A percentile compares a stretch with the other conserved stretches of the same genome.
phyloP scores from a whole-genome alignment of 2,329 filamentous ascomycete species.

The Phialemonium atrogriseum region DNA sequence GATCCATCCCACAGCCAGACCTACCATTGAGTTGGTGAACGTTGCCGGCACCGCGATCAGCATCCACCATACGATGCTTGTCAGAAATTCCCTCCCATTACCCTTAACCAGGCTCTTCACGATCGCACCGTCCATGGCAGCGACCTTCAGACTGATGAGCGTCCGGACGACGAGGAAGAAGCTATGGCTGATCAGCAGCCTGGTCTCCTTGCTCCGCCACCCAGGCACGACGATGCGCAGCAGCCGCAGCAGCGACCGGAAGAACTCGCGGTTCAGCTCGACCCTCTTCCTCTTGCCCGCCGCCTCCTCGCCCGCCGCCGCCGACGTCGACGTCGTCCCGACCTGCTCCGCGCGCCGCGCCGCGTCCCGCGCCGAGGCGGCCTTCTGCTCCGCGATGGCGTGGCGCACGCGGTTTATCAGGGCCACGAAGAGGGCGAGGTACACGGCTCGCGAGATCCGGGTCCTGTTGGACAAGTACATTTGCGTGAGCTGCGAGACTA shows the following conservation, averaged over 20 bases:
- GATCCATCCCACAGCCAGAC: too few relatives aligned
- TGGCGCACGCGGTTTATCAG: conserved; percentile 81
- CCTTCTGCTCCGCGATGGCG: conserved; percentile 89
- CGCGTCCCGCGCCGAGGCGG: conserved; percentile 62
- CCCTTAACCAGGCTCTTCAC: conserved; percentile 90
- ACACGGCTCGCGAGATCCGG: conserved; percentile 74
- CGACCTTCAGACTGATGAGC: conserved; percentile 89
- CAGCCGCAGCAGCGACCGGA: conserved; percentile 66
- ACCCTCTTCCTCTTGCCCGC: conserved; percentile 62
- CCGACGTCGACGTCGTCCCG: conserved; percentile 39
- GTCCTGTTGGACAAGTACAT: conserved; percentile 75
- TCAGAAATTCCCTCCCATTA: conserved; percentile 81
- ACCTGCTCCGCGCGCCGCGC: conserved; percentile 41
- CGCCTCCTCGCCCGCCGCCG: conserved; percentile 20
- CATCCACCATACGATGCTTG: conserved; percentile 97
- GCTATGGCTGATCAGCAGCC: conserved; percentile 81
- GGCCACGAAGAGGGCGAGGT: conserved; percentile 72
- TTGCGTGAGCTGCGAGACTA: conserved; percentile 57
- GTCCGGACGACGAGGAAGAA: conserved; percentile 88
- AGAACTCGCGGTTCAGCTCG: conserved; percentile 80
- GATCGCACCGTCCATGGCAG: conserved; percentile 87
- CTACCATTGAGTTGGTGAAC: conserved; percentile 97
- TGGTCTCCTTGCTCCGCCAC: conserved; percentile 79
- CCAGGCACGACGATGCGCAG: conserved; percentile 84
- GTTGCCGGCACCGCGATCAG: conserved; percentile 89